A percentile compares a stretch with the other conserved stretches of the same genome.
phyloP scores from a whole-genome alignment of 176 grass and related monocot genomes.

The Hsuehochloa calcarea region DNA sequence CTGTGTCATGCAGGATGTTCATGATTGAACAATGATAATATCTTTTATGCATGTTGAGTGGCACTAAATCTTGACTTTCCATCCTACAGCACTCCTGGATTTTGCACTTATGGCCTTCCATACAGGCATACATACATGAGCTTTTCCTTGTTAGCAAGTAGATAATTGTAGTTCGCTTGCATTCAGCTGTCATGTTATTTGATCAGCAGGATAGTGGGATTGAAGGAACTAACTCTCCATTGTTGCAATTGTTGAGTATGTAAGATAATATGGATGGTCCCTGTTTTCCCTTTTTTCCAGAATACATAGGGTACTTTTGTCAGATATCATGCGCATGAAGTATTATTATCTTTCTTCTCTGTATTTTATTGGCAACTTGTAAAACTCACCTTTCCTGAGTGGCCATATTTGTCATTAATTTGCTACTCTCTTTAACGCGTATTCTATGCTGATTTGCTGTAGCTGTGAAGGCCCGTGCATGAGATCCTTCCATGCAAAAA shows the following conservation, averaged over 20 bases:
- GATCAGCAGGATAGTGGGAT: background rate
- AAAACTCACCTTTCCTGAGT: background rate
- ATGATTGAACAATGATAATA: background rate
- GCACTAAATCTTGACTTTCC: background rate
- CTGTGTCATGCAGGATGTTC: background rate
- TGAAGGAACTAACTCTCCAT: background rate
- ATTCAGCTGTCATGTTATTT: background rate
- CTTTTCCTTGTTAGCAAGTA: background rate
- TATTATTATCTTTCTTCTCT: background rate
- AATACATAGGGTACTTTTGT: background rate
- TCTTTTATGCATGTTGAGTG: background rate
- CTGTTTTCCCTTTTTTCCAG: background rate
- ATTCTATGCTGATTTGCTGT: slow-evolving; percentile 20
- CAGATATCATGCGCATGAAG: background rate
- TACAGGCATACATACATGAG: background rate
- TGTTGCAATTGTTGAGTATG: too few species aligned
- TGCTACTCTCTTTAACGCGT: background rate
- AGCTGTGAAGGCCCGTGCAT: slow-evolving; percentile 82
- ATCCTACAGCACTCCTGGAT: background rate
- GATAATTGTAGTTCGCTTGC: background rate
- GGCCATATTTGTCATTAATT: background rate
- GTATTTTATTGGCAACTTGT: background rate
- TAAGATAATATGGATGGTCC: background rate
- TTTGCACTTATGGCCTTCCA: background rate
- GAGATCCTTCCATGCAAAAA: slow-evolving; percentile 79